Base-by-base conservation (phyloP, 768 basidiomycete genomes). In the Suillus subaureus region DNA sequence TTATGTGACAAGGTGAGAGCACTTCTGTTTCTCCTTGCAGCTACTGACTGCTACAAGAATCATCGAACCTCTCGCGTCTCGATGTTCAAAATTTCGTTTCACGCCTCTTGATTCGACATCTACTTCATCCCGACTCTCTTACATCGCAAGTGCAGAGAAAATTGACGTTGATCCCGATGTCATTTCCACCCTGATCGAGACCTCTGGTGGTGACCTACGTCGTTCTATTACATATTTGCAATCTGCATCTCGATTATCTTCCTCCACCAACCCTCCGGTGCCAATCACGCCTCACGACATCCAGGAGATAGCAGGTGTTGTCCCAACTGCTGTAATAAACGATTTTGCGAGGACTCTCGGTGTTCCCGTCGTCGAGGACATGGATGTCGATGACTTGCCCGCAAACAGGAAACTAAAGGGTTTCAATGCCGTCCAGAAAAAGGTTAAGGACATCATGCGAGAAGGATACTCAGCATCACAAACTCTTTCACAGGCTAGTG, bases 61-160 rank as follows among this genome's bases (percentile, higher is more conserved):
- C 67, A 99, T 99, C 64, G 97, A 99, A 74, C 97, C 97, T 0
- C 85, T 99, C 31, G 94, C 97, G 26, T 98, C 96, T n/a, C 90
- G 97, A 62, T 99, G 97, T 79, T 97, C 95, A 56, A 99, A 99
- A 80, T 99, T 99, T 79, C 91, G 97, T 47, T 99, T 99, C 80
- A 94, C 93, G 13, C 94, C 97, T 2, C 84, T 99, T 31, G 96
- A 96, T 74, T 79, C 88, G 18, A 75, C 81, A 16, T 95, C 95
- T 9, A 90, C 95, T 6, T 84, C 87, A 47, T 75, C 84, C 16
- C 87, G 97, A 61, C 84, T 99, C 9, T 80, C 86, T 52, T 84
- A 93, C 72, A 97, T 99, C 62, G 94, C 96, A 0, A 72, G 83
- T 39, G 82, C 85, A 37, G 97, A 99, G 78, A 78, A 85, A 40